Evolutionary conservation across 345 rosid genomes (phyloP).

Genomic region (Mallotus nudiflorus): DNA sequence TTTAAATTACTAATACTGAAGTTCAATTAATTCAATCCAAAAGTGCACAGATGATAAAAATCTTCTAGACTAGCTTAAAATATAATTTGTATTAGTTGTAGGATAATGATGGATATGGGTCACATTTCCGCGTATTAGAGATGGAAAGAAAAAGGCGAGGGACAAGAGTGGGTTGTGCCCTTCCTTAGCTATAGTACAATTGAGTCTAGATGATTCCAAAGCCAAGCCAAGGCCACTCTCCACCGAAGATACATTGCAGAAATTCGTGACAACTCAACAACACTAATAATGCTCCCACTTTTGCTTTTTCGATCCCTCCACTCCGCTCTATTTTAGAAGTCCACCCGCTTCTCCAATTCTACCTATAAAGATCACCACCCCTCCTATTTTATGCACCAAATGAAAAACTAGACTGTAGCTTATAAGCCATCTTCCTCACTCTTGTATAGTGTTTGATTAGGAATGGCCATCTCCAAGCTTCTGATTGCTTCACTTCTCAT

Average conservation of each 20-base stretch:
- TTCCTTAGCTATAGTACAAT: background rate
- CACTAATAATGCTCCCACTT: background rate
- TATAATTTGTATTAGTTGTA: too few relatives aligned
- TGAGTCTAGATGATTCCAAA: conserved; percentile 2
- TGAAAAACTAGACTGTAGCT: too few relatives aligned
- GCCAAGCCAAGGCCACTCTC: background rate
- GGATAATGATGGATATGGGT: too few relatives aligned
- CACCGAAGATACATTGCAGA: conserved; percentile 7
- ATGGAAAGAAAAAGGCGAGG: too few relatives aligned
- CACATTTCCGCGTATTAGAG: too few relatives aligned
- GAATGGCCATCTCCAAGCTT: conserved; percentile 15
- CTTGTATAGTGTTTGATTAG: too few relatives aligned
- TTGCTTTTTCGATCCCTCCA: background rate
- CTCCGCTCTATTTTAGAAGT: background rate
- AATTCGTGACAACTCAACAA: conserved; percentile 7
- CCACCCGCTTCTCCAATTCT: background rate
- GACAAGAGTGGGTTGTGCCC: background rate
- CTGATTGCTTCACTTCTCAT: background rate
- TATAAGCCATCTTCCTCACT: too few relatives aligned
- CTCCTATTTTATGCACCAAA: too few relatives aligned
- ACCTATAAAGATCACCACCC: conserved; percentile 23
- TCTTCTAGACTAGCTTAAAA: too few relatives aligned
- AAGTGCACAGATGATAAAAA: too few relatives aligned
- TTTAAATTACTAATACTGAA: too few relatives aligned
- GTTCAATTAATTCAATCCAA: too few relatives aligned